Evolutionary conservation across 2,329 filamentous ascomycete species (phyloP).

Genomic region (Epichloe baconii): DNA sequence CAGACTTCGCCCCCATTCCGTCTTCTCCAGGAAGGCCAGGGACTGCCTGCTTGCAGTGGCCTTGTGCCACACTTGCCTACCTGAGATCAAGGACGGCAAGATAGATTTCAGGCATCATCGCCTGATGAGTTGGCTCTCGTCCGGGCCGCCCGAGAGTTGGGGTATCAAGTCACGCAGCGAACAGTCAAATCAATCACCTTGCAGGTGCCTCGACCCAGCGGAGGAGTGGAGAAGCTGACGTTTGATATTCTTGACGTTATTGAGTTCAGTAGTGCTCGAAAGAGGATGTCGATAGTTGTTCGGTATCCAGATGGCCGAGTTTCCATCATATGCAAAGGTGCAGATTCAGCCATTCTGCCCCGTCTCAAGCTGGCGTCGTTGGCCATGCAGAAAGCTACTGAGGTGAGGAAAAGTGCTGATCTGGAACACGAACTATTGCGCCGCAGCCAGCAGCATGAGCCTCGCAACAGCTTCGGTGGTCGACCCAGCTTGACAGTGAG

Average conservation of each 20-base stretch:
- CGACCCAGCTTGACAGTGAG: conserved; percentile 38
- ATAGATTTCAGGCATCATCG: conserved; percentile 80
- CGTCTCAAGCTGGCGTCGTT: conserved; percentile 60
- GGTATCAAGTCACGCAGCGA: conserved; percentile 63
- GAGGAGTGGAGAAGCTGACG: conserved; percentile 36
- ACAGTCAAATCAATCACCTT: conserved; percentile 56
- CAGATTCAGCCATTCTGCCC: conserved; percentile 71
- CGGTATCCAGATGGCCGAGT: conserved; percentile 75
- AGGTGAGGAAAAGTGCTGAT: conserved; percentile 49
- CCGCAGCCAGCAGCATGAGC: conserved; percentile 41
- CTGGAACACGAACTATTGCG: conserved; percentile 42
- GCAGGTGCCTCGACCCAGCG: conserved; percentile 25
- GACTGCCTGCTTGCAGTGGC: conserved; percentile 77
- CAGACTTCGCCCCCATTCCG: conserved; percentile 56
- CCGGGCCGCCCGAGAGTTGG: conserved; percentile 71
- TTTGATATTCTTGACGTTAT: conserved; percentile 80
- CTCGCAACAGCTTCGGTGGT: conserved; percentile 41
- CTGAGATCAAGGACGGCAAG: conserved; percentile 57
- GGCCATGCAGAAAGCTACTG: conserved; percentile 61
- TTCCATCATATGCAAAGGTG: conserved; percentile 80
- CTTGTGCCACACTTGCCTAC: conserved; percentile 81
- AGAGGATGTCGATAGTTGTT: conserved; percentile 81
- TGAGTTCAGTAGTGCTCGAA: conserved; percentile 80
- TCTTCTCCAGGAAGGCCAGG: conserved; percentile 65
- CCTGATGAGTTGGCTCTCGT: conserved; percentile 84